Base-by-base conservation (phyloP, 768 basidiomycete species). In the Suillus lakei region DNA sequence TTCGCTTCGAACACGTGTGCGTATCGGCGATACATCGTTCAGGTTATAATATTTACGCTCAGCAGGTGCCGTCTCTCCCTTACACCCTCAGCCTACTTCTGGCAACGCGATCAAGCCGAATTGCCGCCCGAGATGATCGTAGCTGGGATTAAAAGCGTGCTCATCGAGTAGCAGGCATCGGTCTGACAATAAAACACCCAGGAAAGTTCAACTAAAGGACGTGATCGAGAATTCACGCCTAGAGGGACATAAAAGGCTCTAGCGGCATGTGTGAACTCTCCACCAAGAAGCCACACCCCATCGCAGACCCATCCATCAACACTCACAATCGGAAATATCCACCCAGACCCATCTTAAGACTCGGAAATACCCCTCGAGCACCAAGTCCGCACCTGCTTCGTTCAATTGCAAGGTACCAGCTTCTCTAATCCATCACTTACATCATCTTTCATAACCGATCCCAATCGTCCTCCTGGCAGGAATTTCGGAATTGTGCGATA, bases 1-100 rank as follows among this genome's bases (percentile, higher is more conserved):
- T 98, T 21, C 88, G 98, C 62, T 96, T 99, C 15, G 97, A 99
- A 79, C 96, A 99, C 84, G 96, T 99, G 94, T 95, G 69, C 77
- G 91, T 61, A 5, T 41, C 15, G 62, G 26, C 4, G 9, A 54
- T n/a, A 50, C 26, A 13, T 34, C 39, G 15, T 28, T 48, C 34
- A 38, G 30, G 39, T 56, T 30, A 32, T 16, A 56, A 68, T 64
- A 67, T 50, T 38, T 54, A 46, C 54, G 21, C 41, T 51, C 8
- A 34, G 18, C 69, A 96, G 95, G 18, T 98, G 96, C 72, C 85
- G 86, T 18, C 84, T 99, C 34, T 85, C 85, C 2, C 76, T 99
- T 12, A 92, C 90, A 0, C 85, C 95, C 7, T 81, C 99, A 54
- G 87, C 89, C 58, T 99, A 94, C 74, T 86, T 99, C 6, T 99